These are phyloP conservation scores for Rickenella mellea DNA, from an alignment of 768 basidiomycete species.

Conservation along the genomic window DNA sequence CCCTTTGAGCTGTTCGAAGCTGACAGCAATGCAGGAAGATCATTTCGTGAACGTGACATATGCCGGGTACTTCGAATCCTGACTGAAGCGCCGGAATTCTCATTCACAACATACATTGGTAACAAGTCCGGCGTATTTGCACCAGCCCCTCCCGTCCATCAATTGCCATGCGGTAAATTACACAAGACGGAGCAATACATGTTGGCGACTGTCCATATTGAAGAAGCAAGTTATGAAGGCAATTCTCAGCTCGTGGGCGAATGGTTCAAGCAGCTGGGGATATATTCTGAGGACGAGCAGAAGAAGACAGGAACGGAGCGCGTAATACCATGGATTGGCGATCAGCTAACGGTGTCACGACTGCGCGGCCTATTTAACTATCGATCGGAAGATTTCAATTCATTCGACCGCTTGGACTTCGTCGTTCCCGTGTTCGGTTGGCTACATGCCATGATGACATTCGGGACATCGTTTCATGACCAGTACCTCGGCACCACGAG, in stretches of 20 bases:
- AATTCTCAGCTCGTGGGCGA: slow-evolving; percentile 7
- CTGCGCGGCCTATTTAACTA: slow-evolving; percentile 8
- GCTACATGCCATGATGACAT: slow-evolving; percentile 1
- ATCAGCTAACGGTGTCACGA: slow-evolving; percentile 13
- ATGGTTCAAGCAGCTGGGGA: slow-evolving; percentile 10
- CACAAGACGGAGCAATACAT: slow-evolving; percentile 7
- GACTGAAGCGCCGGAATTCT: too few species aligned
- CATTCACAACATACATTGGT: too few species aligned
- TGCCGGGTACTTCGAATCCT: too few species aligned
- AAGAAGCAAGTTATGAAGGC: slow-evolving; percentile 17
- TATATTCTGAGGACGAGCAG: slow-evolving; percentile 1
- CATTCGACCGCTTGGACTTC: slow-evolving; percentile 10
- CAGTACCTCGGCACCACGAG: background rate
- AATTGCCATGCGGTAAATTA: slow-evolving; percentile 9
- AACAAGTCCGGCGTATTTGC: too few species aligned
- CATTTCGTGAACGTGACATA: too few species aligned
- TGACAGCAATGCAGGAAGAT: too few species aligned
- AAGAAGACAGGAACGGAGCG: background rate
- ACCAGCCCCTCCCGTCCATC: slow-evolving; percentile 7
- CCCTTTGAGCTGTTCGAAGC: too few species aligned
- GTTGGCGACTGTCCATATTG: slow-evolving; percentile 10
- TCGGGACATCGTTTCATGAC: too few species aligned
- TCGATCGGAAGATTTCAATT: slow-evolving; percentile 8
- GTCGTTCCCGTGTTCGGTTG: slow-evolving; percentile 3
- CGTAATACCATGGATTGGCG: slow-evolving; percentile 20